A percentile compares a stretch with the other conserved stretches of the same genome.
These are phyloP conservation scores for Trichoderma sp. DNA, from an alignment of 2,329 filamentous ascomycete genomes.

Conservation along the genomic window DNA sequence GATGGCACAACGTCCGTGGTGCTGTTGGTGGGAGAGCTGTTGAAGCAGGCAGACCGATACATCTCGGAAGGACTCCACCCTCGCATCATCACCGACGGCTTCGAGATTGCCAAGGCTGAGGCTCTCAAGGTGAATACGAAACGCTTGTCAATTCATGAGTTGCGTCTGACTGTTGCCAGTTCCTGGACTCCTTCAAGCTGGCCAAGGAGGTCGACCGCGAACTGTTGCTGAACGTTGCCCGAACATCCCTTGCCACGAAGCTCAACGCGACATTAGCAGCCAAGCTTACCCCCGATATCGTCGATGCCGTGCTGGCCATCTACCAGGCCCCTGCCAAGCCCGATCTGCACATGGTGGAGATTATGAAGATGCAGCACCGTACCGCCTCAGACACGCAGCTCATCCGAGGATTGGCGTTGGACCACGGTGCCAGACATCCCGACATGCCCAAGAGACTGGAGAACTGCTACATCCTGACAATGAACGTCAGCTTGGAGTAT, in stretches of 20 bases:
- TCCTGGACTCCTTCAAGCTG: slow-evolving; percentile 92
- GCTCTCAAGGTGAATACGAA: slow-evolving; percentile 66
- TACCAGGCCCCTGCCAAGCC: slow-evolving; percentile 87
- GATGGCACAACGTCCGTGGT: slow-evolving; percentile 98
- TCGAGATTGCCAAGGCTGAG: slow-evolving; percentile 93
- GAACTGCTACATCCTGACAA: slow-evolving; percentile 89
- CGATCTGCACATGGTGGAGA: slow-evolving; percentile 98
- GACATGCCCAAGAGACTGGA: slow-evolving; percentile 97
- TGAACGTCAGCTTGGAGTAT: slow-evolving; percentile 97
- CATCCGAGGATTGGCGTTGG: slow-evolving; percentile 86
- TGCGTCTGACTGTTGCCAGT: slow-evolving; percentile 50
- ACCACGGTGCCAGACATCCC: slow-evolving; percentile 93
- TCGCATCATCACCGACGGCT: slow-evolving; percentile 93
- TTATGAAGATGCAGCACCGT: slow-evolving; percentile 99
- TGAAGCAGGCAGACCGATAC: slow-evolving; percentile 96
- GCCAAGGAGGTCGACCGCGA: slow-evolving; percentile 86
- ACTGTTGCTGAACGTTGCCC: slow-evolving; percentile 85
- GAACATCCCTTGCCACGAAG: slow-evolving; percentile 93
- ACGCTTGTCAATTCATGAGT: slow-evolving; percentile 13
- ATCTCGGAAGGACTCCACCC: slow-evolving; percentile 97
- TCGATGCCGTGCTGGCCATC: slow-evolving; percentile 93
- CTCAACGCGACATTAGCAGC: slow-evolving; percentile 84
- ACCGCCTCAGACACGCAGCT: slow-evolving; percentile 94
- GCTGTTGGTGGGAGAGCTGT: slow-evolving; percentile 87
- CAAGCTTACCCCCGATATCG: slow-evolving; percentile 89